phyloP scores from a whole-genome alignment of 2,329 filamentous ascomycete species.

The Aureobasidium sp. region DNA sequence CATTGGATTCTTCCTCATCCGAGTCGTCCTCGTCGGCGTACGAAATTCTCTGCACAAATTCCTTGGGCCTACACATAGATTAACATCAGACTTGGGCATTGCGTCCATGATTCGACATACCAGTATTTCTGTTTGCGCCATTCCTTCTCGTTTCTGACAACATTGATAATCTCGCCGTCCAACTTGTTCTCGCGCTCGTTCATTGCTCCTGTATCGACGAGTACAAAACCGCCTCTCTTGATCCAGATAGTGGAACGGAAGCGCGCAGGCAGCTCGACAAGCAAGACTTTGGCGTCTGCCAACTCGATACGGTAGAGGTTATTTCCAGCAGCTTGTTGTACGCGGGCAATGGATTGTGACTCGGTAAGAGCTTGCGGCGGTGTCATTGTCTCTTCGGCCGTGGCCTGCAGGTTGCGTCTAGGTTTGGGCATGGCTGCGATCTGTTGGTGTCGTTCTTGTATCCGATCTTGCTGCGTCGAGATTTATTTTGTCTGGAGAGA shows the following conservation, averaged over 20 bases:
- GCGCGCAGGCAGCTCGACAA: constrained; percentile 74
- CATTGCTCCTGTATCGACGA: constrained; percentile 64
- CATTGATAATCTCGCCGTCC: constrained; percentile 82
- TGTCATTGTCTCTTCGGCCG: constrained; percentile 63
- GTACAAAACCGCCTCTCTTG: constrained; percentile 77
- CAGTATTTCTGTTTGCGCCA: constrained; percentile 90
- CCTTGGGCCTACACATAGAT: constrained; percentile 21
- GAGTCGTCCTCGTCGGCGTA: constrained; percentile 55
- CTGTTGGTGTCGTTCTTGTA: neutral
- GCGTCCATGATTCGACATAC: constrained; percentile 29
- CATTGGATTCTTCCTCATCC: constrained; percentile 69
- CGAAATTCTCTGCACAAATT: constrained; percentile 48
- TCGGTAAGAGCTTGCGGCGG: constrained; percentile 48
- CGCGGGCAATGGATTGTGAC: constrained; percentile 62
- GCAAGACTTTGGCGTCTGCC: constrained; percentile 56
- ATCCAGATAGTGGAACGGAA: constrained; percentile 95
- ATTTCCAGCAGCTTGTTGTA: constrained; percentile 79
- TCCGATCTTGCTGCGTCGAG: neutral
- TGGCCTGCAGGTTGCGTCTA: constrained; percentile 70
- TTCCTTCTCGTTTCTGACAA: constrained; percentile 81
- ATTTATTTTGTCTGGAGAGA: constrained; percentile 7
- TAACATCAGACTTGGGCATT: neutral
- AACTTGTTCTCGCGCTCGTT: constrained; percentile 68
- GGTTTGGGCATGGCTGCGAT: constrained; percentile 57
- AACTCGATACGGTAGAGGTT: constrained; percentile 77